phyloP scores from a whole-genome alignment of 306 rosid genomes.

The Castanea sativa region DNA sequence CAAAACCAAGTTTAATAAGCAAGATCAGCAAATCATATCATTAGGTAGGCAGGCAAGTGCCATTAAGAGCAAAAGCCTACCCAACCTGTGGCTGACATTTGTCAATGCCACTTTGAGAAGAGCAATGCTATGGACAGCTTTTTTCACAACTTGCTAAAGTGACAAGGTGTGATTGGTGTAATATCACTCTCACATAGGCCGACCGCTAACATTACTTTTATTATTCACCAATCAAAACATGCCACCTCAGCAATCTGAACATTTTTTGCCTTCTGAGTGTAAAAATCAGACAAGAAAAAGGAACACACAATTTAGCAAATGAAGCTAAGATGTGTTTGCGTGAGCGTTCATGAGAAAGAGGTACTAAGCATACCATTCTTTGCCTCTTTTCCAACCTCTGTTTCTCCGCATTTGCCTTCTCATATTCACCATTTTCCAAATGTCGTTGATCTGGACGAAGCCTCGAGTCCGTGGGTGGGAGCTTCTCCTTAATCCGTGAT shows the following conservation, averaged over 20 bases:
- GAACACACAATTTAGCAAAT: not conserved
- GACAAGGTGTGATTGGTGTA: too few relatives aligned
- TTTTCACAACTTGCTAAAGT: too few relatives aligned
- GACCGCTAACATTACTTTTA: too few relatives aligned
- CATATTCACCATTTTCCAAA: slow-evolving; percentile 95
- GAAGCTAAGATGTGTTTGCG: not conserved
- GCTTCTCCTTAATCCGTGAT: slow-evolving; percentile 98
- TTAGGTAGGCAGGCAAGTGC: not conserved
- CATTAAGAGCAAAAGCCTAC: not conserved
- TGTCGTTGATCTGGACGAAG: slow-evolving; percentile 97
- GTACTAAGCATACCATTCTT: slow-evolving; percentile 71
- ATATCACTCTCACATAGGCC: too few relatives aligned
- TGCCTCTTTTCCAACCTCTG: slow-evolving; percentile 92
- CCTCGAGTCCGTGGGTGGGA: slow-evolving; percentile 98
- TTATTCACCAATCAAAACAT: too few relatives aligned
- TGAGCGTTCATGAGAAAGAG: slow-evolving; percentile 5
- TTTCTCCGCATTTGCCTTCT: slow-evolving; percentile 87
- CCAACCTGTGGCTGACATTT: not conserved
- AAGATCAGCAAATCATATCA: not conserved
- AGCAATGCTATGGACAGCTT: too few relatives aligned
- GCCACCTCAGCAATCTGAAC: too few relatives aligned
- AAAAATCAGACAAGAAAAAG: not conserved
- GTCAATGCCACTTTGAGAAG: not conserved
- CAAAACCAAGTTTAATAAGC: not conserved
- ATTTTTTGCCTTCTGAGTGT: not conserved